These are phyloP conservation scores for Ceratobasidium papillatum DNA, from an alignment of 1,284 basidiomycete species.

Conservation along the genomic window DNA sequence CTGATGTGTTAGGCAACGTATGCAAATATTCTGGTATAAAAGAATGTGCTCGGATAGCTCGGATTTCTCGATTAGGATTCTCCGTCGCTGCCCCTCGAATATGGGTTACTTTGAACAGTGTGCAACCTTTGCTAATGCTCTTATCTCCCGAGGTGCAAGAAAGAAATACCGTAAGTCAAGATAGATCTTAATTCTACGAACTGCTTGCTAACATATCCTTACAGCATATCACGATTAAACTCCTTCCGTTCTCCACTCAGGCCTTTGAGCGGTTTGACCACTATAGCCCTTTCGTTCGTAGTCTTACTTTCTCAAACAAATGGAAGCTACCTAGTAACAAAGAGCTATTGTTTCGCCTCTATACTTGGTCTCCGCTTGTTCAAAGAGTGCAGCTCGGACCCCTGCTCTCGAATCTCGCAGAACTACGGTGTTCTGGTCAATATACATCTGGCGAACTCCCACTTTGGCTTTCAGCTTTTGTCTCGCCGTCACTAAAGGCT, in stretches of 20 bases:
- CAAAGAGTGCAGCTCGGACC: background rate
- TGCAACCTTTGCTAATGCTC: background rate
- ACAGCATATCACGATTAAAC: background rate
- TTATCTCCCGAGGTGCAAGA: background rate
- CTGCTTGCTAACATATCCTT: background rate
- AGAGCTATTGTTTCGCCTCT: background rate
- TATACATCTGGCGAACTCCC: background rate
- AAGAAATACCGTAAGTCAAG: background rate
- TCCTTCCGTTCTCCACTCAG: background rate
- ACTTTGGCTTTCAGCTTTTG: background rate
- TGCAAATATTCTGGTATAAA: background rate
- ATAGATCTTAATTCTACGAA: too few relatives aligned
- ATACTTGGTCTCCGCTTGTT: background rate
- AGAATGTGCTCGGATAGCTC: background rate
- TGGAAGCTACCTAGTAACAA: background rate
- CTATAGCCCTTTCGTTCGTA: background rate
- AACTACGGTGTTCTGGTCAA: background rate
- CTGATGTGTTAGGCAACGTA: background rate
- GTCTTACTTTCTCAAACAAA: background rate
- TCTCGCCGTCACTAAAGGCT: background rate
- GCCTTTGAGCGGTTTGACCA: background rate
- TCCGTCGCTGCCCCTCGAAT: background rate
- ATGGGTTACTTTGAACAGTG: background rate
- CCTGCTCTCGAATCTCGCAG: background rate
- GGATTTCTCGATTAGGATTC: background rate